phyloP scores from a whole-genome alignment of 768 basidiomycete genomes.

The Boletus rubescentipes region DNA sequence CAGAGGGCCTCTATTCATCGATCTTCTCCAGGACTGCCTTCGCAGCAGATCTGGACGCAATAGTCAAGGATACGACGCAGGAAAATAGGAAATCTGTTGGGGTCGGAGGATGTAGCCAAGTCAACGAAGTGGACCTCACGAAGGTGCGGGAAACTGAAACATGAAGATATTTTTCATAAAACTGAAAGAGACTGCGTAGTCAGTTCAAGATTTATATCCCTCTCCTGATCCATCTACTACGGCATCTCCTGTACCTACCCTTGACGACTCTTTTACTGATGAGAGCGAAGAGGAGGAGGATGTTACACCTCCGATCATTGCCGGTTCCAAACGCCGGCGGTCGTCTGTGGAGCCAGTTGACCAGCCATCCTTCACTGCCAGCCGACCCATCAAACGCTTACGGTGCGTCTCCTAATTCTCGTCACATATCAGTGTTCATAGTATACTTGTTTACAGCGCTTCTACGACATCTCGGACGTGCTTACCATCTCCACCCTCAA shows the following conservation, averaged over 20 bases:
- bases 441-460: background rate
- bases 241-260: conserved; percentile 9
- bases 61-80: conserved; percentile 31
- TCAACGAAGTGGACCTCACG: background rate
- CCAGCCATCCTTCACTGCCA: background rate
- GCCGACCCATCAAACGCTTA: conserved; percentile 21
- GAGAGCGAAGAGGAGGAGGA: conserved; percentile 19
- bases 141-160: conserved; percentile 4
- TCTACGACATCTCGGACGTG: background rate
- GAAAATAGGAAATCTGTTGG: background rate
- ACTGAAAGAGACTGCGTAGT: conserved; percentile 2
- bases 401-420: conserved; percentile 11
- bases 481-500: conserved; percentile 18
- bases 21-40: conserved; percentile 28
- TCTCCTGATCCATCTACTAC: conserved; percentile 14
- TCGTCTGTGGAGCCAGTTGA: background rate
- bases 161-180: background rate
- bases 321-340: conserved; percentile 23
- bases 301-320: conserved; percentile 11
- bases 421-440: rapidly evolving
- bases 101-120: background rate
- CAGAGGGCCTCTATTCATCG: conserved; percentile 33
- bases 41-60: conserved; percentile 27
- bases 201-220: conserved; percentile 7
- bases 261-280: conserved; percentile 4